Percentiles rank a stretch among this genome's conserved stretches.
phyloP scores from a whole-genome alignment of 2,329 filamentous ascomycete species.

The Arthrocladium fulminans region DNA sequence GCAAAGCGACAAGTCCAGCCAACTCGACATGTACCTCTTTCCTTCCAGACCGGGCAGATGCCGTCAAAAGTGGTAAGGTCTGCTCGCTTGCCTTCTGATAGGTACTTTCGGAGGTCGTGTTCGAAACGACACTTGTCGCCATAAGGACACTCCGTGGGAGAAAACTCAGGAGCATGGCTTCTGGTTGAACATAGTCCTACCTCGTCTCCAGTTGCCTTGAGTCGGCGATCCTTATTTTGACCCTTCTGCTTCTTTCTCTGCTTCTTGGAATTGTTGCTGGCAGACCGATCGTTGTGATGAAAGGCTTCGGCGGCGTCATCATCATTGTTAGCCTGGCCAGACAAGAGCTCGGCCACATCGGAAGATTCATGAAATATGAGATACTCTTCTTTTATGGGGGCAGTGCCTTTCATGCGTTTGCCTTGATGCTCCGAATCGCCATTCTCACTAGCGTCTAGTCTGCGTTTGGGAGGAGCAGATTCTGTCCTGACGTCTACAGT shows the following conservation, averaged over 20 bases:
- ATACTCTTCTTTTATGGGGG: slow-evolving; percentile 66
- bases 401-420: slow-evolving; percentile 48
- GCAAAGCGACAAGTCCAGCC: slow-evolving; percentile 96
- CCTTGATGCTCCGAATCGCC: slow-evolving; percentile 25
- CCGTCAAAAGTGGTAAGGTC: slow-evolving; percentile 70
- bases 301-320: slow-evolving; percentile 54
- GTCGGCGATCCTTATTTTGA: slow-evolving; percentile 76
- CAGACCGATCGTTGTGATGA: slow-evolving; percentile 34
- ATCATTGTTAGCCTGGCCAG: slow-evolving; percentile 34
- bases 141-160: slow-evolving; percentile 63
- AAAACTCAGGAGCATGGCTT: slow-evolving; percentile 67
- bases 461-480: slow-evolving; percentile 52
- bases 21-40: slow-evolving; percentile 64
- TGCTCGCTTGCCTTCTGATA: slow-evolving; percentile 69
- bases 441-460: slow-evolving; percentile 34
- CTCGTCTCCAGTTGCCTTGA: slow-evolving; percentile 69
- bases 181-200: slow-evolving; percentile 70
- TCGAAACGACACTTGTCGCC: slow-evolving; percentile 72
- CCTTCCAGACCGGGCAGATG: slow-evolving; percentile 72
- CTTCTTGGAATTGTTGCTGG: slow-evolving; percentile 36
- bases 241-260: slow-evolving; percentile 57
- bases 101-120: slow-evolving; percentile 78
- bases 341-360: slow-evolving; percentile 21
- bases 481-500: slow-evolving; percentile 22
- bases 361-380: slow-evolving; percentile 25